Evolutionary conservation across 2,329 filamentous ascomycete species (phyloP).

Genomic region (Xylariaceae sp.): DNA sequence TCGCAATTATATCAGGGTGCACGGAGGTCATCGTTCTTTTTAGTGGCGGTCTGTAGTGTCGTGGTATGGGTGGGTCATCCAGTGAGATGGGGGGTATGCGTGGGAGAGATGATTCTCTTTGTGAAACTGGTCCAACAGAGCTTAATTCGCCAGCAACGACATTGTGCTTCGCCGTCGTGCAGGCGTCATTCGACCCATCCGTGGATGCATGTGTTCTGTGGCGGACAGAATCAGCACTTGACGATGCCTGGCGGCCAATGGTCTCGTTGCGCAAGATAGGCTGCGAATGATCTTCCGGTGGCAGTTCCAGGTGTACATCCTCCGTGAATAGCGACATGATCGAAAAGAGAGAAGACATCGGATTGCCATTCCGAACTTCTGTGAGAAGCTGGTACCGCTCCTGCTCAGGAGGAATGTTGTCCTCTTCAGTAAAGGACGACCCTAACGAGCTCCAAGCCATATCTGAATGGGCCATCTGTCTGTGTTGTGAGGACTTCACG

Average conservation of each 20-base stretch:
- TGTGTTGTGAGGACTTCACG: constrained; percentile 69
- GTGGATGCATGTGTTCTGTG: constrained; percentile 17
- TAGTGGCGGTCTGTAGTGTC: constrained; percentile 34
- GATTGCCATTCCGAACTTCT: constrained; percentile 94
- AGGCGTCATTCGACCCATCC: constrained; percentile 21
- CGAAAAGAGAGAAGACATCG: constrained; percentile 97
- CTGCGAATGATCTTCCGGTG: constrained; percentile 53
- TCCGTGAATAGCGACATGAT: constrained; percentile 97
- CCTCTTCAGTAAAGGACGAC: constrained; percentile 59
- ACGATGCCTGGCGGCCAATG: constrained; percentile 26
- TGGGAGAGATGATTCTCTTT: constrained; percentile 40
- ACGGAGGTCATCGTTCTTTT: constrained; percentile 64
- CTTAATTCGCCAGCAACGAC: constrained; percentile 27
- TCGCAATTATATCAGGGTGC: constrained; percentile 94
- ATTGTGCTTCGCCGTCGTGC: constrained; percentile 22
- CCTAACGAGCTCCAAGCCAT: constrained; percentile 38
- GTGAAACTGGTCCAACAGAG: constrained; percentile 23
- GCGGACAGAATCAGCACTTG: constrained; percentile 17
- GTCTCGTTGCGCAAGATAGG: constrained; percentile 28
- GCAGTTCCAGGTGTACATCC: constrained; percentile 72
- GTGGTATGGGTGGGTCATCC: constrained; percentile 41
- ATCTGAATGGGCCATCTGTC: constrained; percentile 27
- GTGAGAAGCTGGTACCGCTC: constrained; percentile 93
- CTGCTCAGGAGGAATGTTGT: constrained; percentile 53
- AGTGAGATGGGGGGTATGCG: constrained; percentile 71